Base-by-base conservation (phyloP, 495 filamentous ascomycete genomes). In the Chaetomium cochliodes region DNA sequence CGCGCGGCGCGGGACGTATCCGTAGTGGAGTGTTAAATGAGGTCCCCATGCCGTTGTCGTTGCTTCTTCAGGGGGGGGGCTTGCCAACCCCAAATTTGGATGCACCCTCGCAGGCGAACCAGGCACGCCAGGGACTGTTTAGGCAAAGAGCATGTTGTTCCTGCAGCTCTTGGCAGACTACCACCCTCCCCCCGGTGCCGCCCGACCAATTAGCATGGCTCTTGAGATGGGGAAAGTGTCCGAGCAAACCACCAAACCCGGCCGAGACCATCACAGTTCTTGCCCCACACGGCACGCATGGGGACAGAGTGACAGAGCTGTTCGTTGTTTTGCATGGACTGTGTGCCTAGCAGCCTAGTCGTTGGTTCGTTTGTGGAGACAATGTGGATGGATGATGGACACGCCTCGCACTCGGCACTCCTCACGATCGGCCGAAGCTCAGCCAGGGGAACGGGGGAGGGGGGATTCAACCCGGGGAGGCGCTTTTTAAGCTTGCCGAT, bases 401-500 rank as follows among this genome's bases (percentile, higher is more conserved):
- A 30, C 3, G 28, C 28, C 28, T 30, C 33, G 9, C 33, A 37
- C 33, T 12, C 33, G 33, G 33, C 33, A 37, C 33, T 37, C 33
- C 30, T 33, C 30, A 33, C 30, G 30, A 33, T 33, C 30, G 30
- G 7, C 51, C 22, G 22, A n/a, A n/a, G 28, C 3, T 2, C 3
- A 30, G 28, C 3, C 3, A 30, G 2, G 28, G 28, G 28, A 6
- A 30, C 3, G 25, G 23, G 12, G 13, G 28, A 2, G 26, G 52
- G 15, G 52, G 52, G 18, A 1, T 9, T 15, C 18, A n/a, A n/a
- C 28, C 23, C 22, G 39, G 39, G 16, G 49, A 23, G 20, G 28
- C 26, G 20, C 44, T 46, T 13, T 44, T 65, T 58, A 58, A 60
- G 49, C 11, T 11, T n/a, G 64, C 20, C 47, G 64, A 65, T 65